phyloP scores from a whole-genome alignment of 495 filamentous ascomycete genomes.

The Rostrohypoxylon terebratum region DNA sequence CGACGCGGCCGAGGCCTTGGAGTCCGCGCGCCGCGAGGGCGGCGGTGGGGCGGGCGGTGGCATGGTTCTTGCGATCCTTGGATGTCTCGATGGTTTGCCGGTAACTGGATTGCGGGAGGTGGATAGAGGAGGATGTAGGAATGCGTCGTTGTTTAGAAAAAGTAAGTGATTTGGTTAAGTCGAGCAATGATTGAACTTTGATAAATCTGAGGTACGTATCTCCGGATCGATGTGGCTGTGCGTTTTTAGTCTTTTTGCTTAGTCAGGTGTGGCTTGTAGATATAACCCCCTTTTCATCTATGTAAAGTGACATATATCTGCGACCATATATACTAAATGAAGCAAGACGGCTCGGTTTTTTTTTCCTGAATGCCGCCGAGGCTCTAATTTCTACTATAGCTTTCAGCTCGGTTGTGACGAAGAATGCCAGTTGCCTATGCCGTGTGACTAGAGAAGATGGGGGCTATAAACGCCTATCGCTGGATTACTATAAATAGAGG shows the following conservation, averaged over 20 bases:
- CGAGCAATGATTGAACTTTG: neutral
- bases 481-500: neutral
- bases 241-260: neutral
- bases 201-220: constrained; percentile 18
- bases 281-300: neutral
- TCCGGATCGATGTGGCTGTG: constrained; percentile 25
- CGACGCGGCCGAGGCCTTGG: constrained; percentile 63
- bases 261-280: neutral
- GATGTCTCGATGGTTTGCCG: neutral
- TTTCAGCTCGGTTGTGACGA: neutral
- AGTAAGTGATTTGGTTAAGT: neutral
- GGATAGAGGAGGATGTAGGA: neutral
- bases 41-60: constrained; percentile 52
- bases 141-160: neutral
- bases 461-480: neutral
- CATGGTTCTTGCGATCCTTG: neutral
- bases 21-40: constrained; percentile 49
- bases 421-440: neutral
- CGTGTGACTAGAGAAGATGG: neutral
- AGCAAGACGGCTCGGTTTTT: too few relatives aligned
- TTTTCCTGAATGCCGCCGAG: too few relatives aligned
- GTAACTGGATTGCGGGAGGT: neutral
- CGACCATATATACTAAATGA: too few relatives aligned
- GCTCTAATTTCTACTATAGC: neutral
- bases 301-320: too few relatives aligned